These are phyloP conservation scores for Geotrichum siamense DNA, from an alignment of 1,139 yeast species.

Conservation along the genomic window DNA sequence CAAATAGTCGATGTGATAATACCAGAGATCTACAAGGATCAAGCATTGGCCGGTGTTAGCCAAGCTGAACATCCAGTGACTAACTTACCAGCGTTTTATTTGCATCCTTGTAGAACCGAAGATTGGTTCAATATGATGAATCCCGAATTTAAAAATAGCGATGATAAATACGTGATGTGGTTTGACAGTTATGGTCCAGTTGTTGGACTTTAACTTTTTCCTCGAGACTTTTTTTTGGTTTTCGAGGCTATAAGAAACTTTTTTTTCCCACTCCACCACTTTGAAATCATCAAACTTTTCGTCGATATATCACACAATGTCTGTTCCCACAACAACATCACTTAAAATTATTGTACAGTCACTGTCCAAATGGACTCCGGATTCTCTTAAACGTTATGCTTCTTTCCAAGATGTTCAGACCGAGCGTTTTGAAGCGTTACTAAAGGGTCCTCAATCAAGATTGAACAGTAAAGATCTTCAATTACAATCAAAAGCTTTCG, in stretches of 20 bases:
- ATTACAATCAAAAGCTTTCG: constrained; percentile 27
- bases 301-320: constrained; percentile 2
- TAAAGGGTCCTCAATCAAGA: constrained; percentile 23
- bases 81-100: constrained; percentile 31
- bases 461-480: constrained; percentile 26
- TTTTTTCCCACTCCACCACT: not conserved
- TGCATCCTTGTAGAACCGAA: constrained; percentile 38
- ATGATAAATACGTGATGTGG: constrained; percentile 21
- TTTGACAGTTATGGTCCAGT: constrained; percentile 26
- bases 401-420: constrained; percentile 31
- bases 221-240: not conserved
- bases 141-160: not conserved
- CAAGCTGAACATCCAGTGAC: constrained; percentile 34
- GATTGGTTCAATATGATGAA: constrained; percentile 20
- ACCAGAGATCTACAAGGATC: constrained; percentile 10
- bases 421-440: constrained; percentile 25
- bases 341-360: constrained; percentile 20
- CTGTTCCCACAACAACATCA: constrained; percentile 21
- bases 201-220: constrained; percentile 15
- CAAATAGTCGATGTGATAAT: constrained; percentile 19
- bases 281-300: too few relatives aligned
- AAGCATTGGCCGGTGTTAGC: constrained; percentile 19
- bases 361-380: constrained; percentile 27
- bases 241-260: not conserved
- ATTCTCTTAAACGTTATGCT: constrained; percentile 30